Percentiles rank a stretch among this genome's conserved stretches.
These are phyloP conservation scores for Acacia acuminata DNA, from an alignment of 306 rosid species.

Conservation along the genomic window DNA sequence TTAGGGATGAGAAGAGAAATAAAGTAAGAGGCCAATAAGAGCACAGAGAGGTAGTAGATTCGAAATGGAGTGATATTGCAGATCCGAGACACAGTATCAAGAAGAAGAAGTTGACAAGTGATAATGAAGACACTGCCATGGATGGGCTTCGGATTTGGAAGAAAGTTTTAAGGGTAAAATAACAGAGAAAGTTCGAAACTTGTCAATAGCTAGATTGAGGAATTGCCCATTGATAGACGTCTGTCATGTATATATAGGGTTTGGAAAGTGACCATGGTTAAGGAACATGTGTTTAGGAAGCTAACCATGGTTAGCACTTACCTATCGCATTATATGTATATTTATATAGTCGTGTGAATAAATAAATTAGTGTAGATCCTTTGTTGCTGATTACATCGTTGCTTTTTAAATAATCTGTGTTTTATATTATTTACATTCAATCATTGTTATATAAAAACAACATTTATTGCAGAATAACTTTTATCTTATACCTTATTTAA, in stretches of 20 bases:
- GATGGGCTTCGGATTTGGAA: conserved; percentile 36
- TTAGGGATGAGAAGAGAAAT: conserved; percentile 28
- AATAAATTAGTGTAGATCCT: background rate
- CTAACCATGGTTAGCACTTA: background rate
- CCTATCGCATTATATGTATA: background rate
- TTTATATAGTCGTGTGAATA: background rate
- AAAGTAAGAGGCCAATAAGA: conserved; percentile 30
- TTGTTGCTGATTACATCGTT: background rate
- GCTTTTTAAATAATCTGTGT: background rate
- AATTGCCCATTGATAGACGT: conserved; percentile 38
- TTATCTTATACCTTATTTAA: no score
- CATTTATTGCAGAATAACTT: background rate
- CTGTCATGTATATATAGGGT: conserved; percentile 48
- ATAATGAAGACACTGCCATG: background rate
- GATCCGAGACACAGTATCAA: background rate
- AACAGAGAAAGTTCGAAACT: background rate
- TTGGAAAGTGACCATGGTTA: conserved; percentile 30
- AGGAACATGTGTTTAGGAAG: conserved; percentile 8
- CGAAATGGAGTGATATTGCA: conserved; percentile 1
- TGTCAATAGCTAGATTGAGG: background rate
- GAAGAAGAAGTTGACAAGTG: background rate
- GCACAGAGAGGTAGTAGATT: background rate
- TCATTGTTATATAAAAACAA: background rate
- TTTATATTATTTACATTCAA: background rate
- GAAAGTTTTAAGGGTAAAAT: background rate